Evolutionary conservation across 2,329 filamentous ascomycete species (phyloP).

Genomic region (Aspergillus fijiensis): DNA sequence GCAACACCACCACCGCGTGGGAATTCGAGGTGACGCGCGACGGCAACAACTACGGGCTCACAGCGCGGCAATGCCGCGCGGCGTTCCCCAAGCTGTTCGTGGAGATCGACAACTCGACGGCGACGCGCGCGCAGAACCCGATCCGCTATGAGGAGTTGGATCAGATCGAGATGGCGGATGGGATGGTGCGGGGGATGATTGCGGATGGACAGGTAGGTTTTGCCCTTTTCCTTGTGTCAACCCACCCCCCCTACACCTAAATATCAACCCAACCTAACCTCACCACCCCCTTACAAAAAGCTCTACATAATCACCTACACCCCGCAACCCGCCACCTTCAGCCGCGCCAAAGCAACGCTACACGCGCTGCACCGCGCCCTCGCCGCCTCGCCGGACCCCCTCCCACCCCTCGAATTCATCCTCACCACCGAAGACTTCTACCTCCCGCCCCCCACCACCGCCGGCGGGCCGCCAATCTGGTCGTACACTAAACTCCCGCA

Average conservation of each 20-base stretch:
- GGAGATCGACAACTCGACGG: slow-evolving; percentile 37
- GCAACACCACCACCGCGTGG: slow-evolving; percentile 24
- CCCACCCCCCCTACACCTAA: too few relatives aligned
- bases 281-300: slow-evolving; percentile 17
- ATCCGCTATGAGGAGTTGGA: slow-evolving; percentile 39
- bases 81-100: slow-evolving; percentile 44
- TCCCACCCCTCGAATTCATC: slow-evolving; percentile 53
- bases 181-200: slow-evolving; percentile 39
- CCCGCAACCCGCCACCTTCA: slow-evolving; percentile 34
- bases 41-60: slow-evolving; percentile 39
- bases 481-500: slow-evolving; percentile 43
- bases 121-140: slow-evolving; percentile 18
- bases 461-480: slow-evolving; percentile 37
- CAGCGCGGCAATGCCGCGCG: slow-evolving; percentile 35
- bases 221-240: background rate
- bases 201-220: slow-evolving; percentile 37
- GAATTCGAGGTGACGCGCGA: slow-evolving; percentile 35
- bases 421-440: slow-evolving; percentile 48
- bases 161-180: slow-evolving; percentile 32
- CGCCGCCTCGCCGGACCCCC: slow-evolving; percentile 38
- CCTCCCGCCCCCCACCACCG: background rate
- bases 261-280: too few relatives aligned
- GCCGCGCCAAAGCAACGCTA: slow-evolving; percentile 45
- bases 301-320: slow-evolving; percentile 40
- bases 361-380: slow-evolving; percentile 52